These are phyloP conservation scores for Lentinus tigrinus DNA, from an alignment of 768 basidiomycete genomes.

Conservation along the genomic window DNA sequence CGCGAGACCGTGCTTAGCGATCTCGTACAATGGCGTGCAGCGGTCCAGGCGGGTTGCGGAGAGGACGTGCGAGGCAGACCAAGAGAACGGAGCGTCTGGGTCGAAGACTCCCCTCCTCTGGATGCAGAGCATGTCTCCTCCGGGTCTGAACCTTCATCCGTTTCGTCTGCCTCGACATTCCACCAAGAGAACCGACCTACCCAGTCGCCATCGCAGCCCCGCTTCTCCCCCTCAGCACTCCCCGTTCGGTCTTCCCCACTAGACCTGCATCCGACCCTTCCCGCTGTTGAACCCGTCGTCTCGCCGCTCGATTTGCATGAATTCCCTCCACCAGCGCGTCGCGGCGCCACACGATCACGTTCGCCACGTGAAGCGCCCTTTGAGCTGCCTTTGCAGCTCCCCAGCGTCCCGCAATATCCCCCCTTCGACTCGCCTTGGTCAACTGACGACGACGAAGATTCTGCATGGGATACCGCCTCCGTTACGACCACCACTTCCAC, in stretches of 20 bases:
- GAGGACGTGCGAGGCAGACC: slow-evolving; percentile 53
- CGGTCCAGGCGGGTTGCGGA: slow-evolving; percentile 42
- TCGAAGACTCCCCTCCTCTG: slow-evolving; percentile 36
- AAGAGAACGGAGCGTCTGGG: slow-evolving; percentile 47
- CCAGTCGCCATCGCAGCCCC: slow-evolving; percentile 30
- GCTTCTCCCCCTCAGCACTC: slow-evolving; percentile 42
- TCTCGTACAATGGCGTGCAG: slow-evolving; percentile 58
- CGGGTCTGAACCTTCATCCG: slow-evolving; percentile 21
- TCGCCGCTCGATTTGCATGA: slow-evolving; percentile 15
- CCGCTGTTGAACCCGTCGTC: slow-evolving; percentile 2
- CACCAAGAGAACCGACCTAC: slow-evolving; percentile 29
- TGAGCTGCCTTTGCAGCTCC: slow-evolving; percentile 18
- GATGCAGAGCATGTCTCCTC: slow-evolving; percentile 33
- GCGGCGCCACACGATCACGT: slow-evolving; percentile 15
- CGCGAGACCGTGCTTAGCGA: slow-evolving; percentile 48
- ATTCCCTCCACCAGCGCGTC: slow-evolving; percentile 22
- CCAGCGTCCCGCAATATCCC: slow-evolving; percentile 9
- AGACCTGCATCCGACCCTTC: background rate
- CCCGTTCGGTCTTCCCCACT: slow-evolving; percentile 30
- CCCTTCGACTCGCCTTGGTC: slow-evolving; percentile 57
- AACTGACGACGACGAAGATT: slow-evolving; percentile 79
- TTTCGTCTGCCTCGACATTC: slow-evolving; percentile 23
- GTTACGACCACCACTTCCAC: slow-evolving; percentile 60
- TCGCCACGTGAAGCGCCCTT: slow-evolving; percentile 22
- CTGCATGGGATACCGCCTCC: slow-evolving; percentile 73